Evolutionary conservation across 257 asterid genomes (phyloP), one percentile per base, ranked within the genome.

Genomic region (Echites panduratus): DNA sequence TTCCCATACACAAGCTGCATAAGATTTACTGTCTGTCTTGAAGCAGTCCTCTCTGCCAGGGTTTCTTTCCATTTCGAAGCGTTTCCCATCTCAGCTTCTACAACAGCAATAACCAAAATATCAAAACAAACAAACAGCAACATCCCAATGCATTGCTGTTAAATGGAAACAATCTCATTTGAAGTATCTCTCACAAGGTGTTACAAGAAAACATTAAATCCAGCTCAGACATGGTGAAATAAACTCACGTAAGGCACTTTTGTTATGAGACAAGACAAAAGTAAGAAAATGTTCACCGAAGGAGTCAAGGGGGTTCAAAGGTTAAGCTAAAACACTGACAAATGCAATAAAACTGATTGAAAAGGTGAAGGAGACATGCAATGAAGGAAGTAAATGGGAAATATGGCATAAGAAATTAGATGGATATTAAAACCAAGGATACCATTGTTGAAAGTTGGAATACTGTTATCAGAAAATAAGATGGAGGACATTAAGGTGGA

Each of bases 1-100:
- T 83, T 81, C 78, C 93, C 96, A 81, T 95, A 92, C 69, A 95
- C 98, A 74, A 92, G 96, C 77, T 90, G 94, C 96, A 84, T 84
- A 75, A 95, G 96, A 82, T 95, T 89, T 78, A 80, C 71, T 19
- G 70, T 86, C 80, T 80, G 84, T 70, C 88, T 83, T 22, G 86
- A 76, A 49, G 90, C 79, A 75, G 86, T 89, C 81, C 92, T 86
- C 79, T 90, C 98, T 20, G 77, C 84, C 86, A 90, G 75, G 57
- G 85, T 79, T 73, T 90, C 93, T 82, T 87, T 95, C 99, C 99
- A 95, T 81, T 93, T 90, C 53, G 95, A 84, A 59, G 68, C 76
- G 81, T 91, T 94, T 66, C 97, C 99, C 85, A 70, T 73, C 77
- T 80, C 92, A 75, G 74, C 85, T 76, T 79, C 95, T 82, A 81